A percentile compares a stretch with the other conserved stretches of the same genome.
phyloP scores from a whole-genome alignment of 169 alveolate species.

The Perkinsus marinus region DNA sequence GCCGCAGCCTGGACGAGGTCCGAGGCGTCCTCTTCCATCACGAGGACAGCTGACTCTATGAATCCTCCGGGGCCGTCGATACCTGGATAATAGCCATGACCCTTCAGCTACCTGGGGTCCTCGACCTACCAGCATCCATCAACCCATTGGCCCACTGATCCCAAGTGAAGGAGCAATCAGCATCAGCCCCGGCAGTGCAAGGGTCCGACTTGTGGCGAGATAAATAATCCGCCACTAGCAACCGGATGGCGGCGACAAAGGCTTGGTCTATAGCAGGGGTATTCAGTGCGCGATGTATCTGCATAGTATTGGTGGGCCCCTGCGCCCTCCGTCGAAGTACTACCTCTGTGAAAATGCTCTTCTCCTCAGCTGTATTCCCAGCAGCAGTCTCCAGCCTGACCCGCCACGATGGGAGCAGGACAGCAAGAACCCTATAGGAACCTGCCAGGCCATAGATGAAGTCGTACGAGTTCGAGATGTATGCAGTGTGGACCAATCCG shows the following conservation, averaged over 20 bases:
- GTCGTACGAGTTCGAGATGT: no score
- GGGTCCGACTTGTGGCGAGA: background rate
- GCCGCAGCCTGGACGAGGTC: background rate
- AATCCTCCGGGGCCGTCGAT: background rate
- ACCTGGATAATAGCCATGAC: background rate
- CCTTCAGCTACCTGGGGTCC: background rate
- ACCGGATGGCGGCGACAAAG: background rate
- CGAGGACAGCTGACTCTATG: background rate
- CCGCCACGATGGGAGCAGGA: background rate
- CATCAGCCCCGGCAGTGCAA: background rate
- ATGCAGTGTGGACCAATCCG: no score
- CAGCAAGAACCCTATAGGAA: background rate
- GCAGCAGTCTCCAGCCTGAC: background rate
- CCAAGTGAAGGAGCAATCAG: background rate
- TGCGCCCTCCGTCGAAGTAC: background rate
- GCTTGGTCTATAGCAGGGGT: background rate
- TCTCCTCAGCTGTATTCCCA: background rate
- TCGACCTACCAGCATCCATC: background rate
- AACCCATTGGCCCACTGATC: background rate
- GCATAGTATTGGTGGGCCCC: background rate
- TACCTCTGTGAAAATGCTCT: background rate
- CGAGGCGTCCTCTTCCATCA: background rate
- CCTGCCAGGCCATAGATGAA: no score
- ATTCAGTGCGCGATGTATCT: background rate
- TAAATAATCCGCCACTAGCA: background rate